These are phyloP conservation scores for Incumbomyces lentus DNA, from an alignment of 2,329 filamentous ascomycete genomes.

Conservation along the genomic window DNA sequence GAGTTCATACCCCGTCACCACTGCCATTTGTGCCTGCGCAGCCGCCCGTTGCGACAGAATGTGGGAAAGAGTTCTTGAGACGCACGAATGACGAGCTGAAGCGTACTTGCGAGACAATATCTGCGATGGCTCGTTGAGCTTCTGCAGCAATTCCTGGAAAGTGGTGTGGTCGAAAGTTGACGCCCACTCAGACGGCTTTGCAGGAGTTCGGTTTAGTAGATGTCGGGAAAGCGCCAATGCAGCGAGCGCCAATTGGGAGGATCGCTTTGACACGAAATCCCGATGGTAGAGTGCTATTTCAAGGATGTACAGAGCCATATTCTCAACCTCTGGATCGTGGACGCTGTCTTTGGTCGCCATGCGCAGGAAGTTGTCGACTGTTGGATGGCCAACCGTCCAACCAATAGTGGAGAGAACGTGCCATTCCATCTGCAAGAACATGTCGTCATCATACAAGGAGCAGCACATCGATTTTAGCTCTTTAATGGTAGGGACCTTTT, in stretches of 20 bases:
- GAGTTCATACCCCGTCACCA: constrained; percentile 20
- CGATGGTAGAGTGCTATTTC: constrained; percentile 95
- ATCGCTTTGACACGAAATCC: constrained; percentile 87
- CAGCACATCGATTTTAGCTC: constrained; percentile 99
- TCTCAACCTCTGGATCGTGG: constrained; percentile 78
- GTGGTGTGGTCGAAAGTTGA: constrained; percentile 42
- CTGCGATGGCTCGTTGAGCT: constrained; percentile 56
- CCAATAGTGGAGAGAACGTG: constrained; percentile 95
- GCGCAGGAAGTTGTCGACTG: constrained; percentile 87
- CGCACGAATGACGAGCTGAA: constrained; percentile 53
- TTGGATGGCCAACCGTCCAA: constrained; percentile 93
- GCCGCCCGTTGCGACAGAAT: constrained; percentile 56
- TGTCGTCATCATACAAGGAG: constrained; percentile 93
- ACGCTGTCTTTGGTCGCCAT: constrained; percentile 65
- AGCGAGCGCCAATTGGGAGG: constrained; percentile 80
- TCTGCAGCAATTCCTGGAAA: constrained; percentile 53
- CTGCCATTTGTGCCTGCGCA: constrained; percentile 28
- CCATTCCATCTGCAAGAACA: constrained; percentile 99
- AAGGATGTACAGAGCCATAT: constrained; percentile 87
- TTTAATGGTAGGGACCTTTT: constrained; percentile 91
- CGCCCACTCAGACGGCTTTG: constrained; percentile 65
- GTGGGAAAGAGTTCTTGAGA: constrained; percentile 53
- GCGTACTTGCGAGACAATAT: constrained; percentile 60
- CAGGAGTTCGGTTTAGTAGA: constrained; percentile 70
- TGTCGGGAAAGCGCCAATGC: constrained; percentile 78